Evolutionary conservation across 1,139 yeast species (phyloP).

Genomic region (Saccharomyces pastorianus): DNA sequence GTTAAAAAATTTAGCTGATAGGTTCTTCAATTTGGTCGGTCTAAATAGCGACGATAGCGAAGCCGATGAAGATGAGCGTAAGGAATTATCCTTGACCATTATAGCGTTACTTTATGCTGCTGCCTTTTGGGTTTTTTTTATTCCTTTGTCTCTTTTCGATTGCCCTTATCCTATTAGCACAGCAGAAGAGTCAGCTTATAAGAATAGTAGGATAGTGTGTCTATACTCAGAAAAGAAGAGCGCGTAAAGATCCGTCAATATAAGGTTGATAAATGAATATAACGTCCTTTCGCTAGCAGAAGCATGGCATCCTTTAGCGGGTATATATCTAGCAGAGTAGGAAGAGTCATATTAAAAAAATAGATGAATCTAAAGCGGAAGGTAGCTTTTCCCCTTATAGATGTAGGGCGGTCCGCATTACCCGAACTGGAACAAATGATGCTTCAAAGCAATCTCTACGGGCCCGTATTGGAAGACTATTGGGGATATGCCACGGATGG

Average conservation of each 20-base stretch:
- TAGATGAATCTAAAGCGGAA: neutral
- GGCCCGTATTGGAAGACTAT: neutral
- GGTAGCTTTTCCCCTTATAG: neutral
- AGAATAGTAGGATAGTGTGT: neutral
- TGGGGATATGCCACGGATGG: neutral
- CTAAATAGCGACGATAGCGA: neutral
- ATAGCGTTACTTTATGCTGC: neutral
- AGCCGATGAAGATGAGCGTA: neutral
- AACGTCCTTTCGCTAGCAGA: neutral
- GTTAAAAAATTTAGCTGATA: neutral
- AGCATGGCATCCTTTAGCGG: neutral
- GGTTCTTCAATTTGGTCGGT: neutral
- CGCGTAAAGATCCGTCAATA: neutral
- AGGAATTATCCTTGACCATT: neutral
- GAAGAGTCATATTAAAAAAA: neutral
- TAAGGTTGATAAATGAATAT: neutral
- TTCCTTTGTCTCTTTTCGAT: neutral
- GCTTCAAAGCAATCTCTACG: neutral
- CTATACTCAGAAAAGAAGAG: neutral
- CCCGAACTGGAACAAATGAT: neutral
- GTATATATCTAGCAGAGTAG: neutral
- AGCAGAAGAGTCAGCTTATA: neutral
- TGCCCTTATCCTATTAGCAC: neutral
- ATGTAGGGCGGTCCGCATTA: neutral
- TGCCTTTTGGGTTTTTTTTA: neutral